Evolutionary conservation across 345 rosid genomes (phyloP).

Genomic region (Rhodamnia argentea): DNA sequence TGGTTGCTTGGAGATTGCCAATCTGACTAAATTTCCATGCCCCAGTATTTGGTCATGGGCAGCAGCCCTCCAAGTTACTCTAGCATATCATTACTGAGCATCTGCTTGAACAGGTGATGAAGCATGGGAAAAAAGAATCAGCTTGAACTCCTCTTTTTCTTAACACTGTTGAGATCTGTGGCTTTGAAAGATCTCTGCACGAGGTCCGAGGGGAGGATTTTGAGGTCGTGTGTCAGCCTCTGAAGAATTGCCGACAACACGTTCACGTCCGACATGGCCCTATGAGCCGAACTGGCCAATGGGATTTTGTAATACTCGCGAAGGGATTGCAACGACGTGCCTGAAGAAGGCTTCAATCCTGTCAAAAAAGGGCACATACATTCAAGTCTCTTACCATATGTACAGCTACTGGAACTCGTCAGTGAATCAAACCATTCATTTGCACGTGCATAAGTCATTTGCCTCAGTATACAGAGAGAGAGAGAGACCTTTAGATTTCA

Average conservation of each 20-base stretch:
- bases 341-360: slow-evolving; percentile 26
- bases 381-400: not conserved
- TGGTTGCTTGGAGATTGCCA: not conserved
- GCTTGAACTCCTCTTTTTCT: slow-evolving; percentile 34
- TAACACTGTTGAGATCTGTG: slow-evolving; percentile 17
- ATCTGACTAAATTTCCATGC: not conserved
- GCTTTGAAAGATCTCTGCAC: slow-evolving; percentile 34
- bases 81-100: not conserved
- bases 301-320: slow-evolving; percentile 27
- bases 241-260: slow-evolving; percentile 52
- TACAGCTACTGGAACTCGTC: not conserved
- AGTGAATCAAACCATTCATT: not conserved
- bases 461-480: not conserved
- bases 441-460: not conserved
- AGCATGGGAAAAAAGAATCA: not conserved
- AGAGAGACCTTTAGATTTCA: slow-evolving; percentile 47
- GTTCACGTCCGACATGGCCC: slow-evolving; percentile 80
- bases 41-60: not conserved
- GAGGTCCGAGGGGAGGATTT: slow-evolving; percentile 39
- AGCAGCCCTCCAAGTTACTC: not conserved
- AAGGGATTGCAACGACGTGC: slow-evolving; percentile 34
- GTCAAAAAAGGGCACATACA: not conserved
- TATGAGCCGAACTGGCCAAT: slow-evolving; percentile 55
- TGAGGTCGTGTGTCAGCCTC: slow-evolving; percentile 50
- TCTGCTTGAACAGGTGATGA: not conserved